Base-by-base conservation (phyloP, 1,284 basidiomycete species). In the Austroboletus novae-zelandiae region DNA sequence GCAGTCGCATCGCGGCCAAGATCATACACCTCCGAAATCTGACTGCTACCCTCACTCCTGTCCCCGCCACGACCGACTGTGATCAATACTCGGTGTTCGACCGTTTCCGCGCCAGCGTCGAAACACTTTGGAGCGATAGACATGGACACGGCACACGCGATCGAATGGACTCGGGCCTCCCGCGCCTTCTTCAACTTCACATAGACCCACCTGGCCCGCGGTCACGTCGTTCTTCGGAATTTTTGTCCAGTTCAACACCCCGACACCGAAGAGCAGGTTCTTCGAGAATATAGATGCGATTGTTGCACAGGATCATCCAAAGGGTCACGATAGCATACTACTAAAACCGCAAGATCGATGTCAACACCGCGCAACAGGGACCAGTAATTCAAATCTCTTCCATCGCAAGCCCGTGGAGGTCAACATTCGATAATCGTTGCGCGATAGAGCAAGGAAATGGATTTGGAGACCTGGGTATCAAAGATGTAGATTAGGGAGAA, bases 201-300 rank as follows among this genome's bases (percentile, higher is more conserved):
- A 31, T 25, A 14, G 51, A 54, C 31, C 11, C 48, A 36, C 35
- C 42, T 18, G 30, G 27, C 27, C 9, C 27, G 9, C 27, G 15
- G 13, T 44, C 57, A 18, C 48, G 43, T 30, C 52, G 43, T 34
- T 55, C 54, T 20, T 42, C 47, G n/a, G 53, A 64, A 15, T 23
- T 51, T 36, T 51, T 50, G 13, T 41, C 53, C 2, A 20, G 23
- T n/a, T 51, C 53, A 20, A 37, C 46, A 36, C 37, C 42, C 27
- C 51, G 53, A 32, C 61, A 62, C 45, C 61, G 59, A 14, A 60
- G 63, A 34, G 54, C 46, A 14, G 61, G 57, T 20, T 64, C 63
- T 34, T 62, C 60, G 15, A 54, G 46, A 35, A 65, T 62, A 9
- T 64, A 60, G 42, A 34, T 9, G n/a, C 40, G 14, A 15, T 17